Evolutionary conservation across 768 basidiomycete genomes (phyloP), one percentile per base, ranked within the genome.

Genomic region (Hysterangium stoloniferum): DNA sequence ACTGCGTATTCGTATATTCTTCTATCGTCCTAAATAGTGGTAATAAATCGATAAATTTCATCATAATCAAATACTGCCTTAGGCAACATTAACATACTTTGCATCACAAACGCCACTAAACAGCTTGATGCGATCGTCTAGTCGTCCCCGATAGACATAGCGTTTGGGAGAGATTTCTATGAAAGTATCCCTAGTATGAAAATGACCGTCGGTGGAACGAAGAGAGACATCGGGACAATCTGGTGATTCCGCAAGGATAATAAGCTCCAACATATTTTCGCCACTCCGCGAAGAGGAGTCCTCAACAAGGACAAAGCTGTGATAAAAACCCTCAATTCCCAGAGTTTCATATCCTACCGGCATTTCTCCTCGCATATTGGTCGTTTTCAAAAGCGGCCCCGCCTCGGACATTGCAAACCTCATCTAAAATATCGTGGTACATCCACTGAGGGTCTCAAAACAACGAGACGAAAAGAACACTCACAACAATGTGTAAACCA

Each of bases 91-190:
- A 27, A 69, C 71, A 29, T 65, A 76, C 74, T 78, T 81, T 45
- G 86, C 86, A 59, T 89, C 86, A 59, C 86, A 87, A 43, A 84
- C 76, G 59, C 83, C 11, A 4, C 19, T 17, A 11, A 11, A 13
- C 40, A 41, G 80, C 68, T 87, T 88, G 63, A 89, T 87, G 86
- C 86, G 87, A 64, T 89, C 86, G 57, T 89, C 86, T 54, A 85
- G 79, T 35, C 86, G 77, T 24, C 86, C 86, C 33, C 82, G 76
- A 55, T 76, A 84, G 40, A 78, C 61, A 61, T 82, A 88, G 57
- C 65, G 67, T 0, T 82, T 83, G 1, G 77, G 71, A 2, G 68
- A 56, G 13, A 72, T 68, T 62, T 85, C 79, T 58, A 78, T 74
- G 70, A 88, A 89, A 15, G 88, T 68, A 63, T 89, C 86, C 1